phyloP scores from a whole-genome alignment of 169 alveolate genomes.

The Blepharisma undulans region DNA sequence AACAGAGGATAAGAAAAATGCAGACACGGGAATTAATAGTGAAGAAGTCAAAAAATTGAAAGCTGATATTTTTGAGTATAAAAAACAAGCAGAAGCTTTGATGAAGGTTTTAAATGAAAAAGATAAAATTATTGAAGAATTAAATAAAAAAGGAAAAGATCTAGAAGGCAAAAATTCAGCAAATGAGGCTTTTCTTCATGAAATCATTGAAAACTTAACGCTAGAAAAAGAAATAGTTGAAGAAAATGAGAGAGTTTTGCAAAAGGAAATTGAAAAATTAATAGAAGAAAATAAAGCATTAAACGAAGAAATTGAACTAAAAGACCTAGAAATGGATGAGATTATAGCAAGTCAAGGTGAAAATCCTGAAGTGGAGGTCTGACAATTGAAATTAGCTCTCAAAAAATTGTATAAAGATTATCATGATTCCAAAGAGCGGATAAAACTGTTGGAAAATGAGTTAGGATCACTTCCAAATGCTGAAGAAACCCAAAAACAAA shows the following conservation, averaged over 20 bases:
- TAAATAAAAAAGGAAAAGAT: not conserved
- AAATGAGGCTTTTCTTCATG: not conserved
- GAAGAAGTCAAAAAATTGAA: conserved; percentile 23
- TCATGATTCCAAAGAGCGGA: not conserved
- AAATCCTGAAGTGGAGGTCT: not conserved
- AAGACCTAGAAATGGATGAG: conserved; percentile 25
- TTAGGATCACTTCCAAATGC: conserved; percentile 4
- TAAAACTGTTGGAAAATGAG: conserved; percentile 26
- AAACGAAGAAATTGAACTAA: conserved; percentile 30
- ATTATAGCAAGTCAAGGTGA: not conserved
- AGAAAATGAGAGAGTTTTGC: conserved; percentile 21
- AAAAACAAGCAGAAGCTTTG: not conserved
- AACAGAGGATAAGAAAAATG: not conserved
- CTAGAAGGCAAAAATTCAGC: not conserved
- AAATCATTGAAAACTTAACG: conserved; percentile 28
- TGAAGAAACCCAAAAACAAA: not conserved
- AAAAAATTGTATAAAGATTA: conserved; percentile 15
- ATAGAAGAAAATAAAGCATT: not conserved
- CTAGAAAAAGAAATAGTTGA: conserved; percentile 41
- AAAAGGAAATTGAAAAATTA: conserved; percentile 5
- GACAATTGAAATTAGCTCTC: conserved; percentile 3
- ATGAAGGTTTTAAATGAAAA: not conserved
- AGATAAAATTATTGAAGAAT: not conserved
- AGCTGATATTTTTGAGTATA: not conserved
- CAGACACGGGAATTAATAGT: not conserved